Percentiles rank a stretch among this genome's conserved stretches.
These are phyloP conservation scores for Claviceps paspali DNA, from an alignment of 2,329 filamentous ascomycete species.

Conservation along the genomic window DNA sequence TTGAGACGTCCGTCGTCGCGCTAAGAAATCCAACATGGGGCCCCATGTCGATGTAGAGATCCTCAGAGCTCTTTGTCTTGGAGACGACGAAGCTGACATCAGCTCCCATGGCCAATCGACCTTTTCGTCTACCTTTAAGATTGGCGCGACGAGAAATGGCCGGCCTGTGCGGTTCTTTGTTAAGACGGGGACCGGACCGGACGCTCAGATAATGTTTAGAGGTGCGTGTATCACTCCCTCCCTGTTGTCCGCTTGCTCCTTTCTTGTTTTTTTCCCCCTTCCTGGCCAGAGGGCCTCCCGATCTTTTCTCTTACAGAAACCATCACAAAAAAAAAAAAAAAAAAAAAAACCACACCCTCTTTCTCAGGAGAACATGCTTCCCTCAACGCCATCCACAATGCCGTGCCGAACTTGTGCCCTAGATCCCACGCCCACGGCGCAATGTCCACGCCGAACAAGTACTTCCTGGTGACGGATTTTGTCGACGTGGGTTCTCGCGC, in stretches of 20 bases:
- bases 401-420: slow-evolving; percentile 63
- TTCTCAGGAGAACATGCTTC: slow-evolving; percentile 73
- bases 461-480: slow-evolving; percentile 64
- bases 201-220: slow-evolving; percentile 53
- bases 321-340: no score
- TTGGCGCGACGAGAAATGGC: slow-evolving; percentile 30
- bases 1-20: no score
- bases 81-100: slow-evolving; percentile 38
- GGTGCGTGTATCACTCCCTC: slow-evolving; percentile 24
- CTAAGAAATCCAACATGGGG: no score
- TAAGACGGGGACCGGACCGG: slow-evolving; percentile 48
- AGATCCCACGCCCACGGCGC: slow-evolving; percentile 57
- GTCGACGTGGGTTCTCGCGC: slow-evolving; percentile 43
- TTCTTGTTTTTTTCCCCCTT: background rate
- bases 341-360: no score
- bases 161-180: slow-evolving; percentile 48
- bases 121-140: slow-evolving; percentile 52
- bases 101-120: slow-evolving; percentile 49
- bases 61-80: slow-evolving; percentile 41
- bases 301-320: background rate
- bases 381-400: slow-evolving; percentile 62
- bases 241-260: background rate
- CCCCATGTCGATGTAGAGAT: slow-evolving; percentile 39
- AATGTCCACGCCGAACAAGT: slow-evolving; percentile 31
- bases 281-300: no score